Evolutionary conservation across 345 rosid species (phyloP).

Genomic region (Populus nigra): DNA sequence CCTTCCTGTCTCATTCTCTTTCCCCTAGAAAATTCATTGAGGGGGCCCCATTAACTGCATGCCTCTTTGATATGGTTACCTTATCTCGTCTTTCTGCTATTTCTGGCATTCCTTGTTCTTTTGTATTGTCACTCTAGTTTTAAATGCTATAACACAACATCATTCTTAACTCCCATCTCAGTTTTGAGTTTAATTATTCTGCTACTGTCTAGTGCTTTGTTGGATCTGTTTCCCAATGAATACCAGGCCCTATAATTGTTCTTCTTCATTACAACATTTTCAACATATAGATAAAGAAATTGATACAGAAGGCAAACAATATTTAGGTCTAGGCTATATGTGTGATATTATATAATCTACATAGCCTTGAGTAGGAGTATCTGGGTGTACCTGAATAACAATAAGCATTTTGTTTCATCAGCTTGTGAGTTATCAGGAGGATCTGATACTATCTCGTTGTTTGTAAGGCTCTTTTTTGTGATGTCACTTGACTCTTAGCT

Average conservation of each 20-base stretch:
- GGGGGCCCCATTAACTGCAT: not conserved
- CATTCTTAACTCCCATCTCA: not conserved
- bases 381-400: not conserved
- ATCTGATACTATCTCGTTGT: not conserved
- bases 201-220: not conserved
- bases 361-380: not conserved
- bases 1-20: not conserved
- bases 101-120: not conserved
- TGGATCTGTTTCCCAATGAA: not conserved
- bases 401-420: not conserved
- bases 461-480: not conserved
- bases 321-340: not conserved
- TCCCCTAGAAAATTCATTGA: not conserved
- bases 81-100: not conserved
- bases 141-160: not conserved
- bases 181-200: not conserved
- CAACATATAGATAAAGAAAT: not conserved
- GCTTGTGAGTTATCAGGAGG: not conserved
- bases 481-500: not conserved
- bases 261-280: not conserved
- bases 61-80: not conserved
- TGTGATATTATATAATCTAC: not conserved
- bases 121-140: not conserved
- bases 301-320: not conserved
- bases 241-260: not conserved